Conservation (phyloP, 306 rosid genomes). For the Quillaja saponaria region DNA sequence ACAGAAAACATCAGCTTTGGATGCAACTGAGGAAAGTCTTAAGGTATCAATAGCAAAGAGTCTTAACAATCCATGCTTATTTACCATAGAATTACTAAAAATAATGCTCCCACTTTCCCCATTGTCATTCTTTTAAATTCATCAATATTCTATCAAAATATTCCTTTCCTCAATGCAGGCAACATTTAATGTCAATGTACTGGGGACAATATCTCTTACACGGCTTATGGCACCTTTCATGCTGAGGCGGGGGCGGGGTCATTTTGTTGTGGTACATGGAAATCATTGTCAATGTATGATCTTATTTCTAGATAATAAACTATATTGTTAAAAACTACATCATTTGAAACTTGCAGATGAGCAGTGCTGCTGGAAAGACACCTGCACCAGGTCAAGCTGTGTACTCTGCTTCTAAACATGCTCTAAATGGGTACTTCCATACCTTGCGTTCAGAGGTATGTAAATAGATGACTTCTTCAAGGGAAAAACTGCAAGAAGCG, state of each 20-base stretch:
- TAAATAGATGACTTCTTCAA: constrained; percentile 21
- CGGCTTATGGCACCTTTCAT: constrained; percentile 79
- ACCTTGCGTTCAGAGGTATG: constrained; percentile 91
- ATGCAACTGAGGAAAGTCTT: constrained; percentile 66
- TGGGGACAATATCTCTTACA: constrained; percentile 89
- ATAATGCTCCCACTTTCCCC: background rate
- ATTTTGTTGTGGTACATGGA: constrained; percentile 89
- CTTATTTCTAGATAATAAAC: constrained; percentile 23
- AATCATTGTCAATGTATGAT: constrained; percentile 22
- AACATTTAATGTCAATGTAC: constrained; percentile 84
- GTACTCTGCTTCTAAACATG: constrained; percentile 89
- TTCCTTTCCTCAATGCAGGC: constrained; percentile 48
- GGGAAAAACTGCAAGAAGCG: constrained; percentile 12
- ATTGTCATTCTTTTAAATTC: background rate
- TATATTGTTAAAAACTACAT: constrained; percentile 19
- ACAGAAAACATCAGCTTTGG: constrained; percentile 80
- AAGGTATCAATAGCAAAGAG: constrained; percentile 54
- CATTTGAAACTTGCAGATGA: constrained; percentile 51
- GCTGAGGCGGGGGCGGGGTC: constrained; percentile 86
- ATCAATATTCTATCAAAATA: constrained; percentile 8
- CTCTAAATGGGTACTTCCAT: constrained; percentile 91
- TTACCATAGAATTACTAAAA: constrained; percentile 8
- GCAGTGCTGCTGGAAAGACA: constrained; percentile 93
- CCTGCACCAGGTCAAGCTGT: constrained; percentile 97
- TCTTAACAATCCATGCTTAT: constrained; percentile 22